Conservation (phyloP, 108 stramenopile species). For the Skeletonema tropicum region DNA sequence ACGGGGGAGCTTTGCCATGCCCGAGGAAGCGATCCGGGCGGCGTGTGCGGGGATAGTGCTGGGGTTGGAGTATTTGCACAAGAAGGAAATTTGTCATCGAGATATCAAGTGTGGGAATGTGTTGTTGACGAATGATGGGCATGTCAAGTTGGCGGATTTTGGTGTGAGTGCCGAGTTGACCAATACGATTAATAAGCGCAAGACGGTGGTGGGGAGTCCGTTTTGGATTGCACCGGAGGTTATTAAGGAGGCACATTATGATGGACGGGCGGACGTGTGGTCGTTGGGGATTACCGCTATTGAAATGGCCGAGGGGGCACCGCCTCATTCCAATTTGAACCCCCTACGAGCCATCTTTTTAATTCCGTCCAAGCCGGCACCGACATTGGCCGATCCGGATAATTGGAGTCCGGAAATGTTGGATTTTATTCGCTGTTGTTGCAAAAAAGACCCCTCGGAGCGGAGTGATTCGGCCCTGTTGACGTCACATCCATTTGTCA, state of each 20-base stretch:
- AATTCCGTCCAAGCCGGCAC: slow-evolving; percentile 89
- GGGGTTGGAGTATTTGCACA: slow-evolving; percentile 92
- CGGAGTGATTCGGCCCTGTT: slow-evolving; percentile 82
- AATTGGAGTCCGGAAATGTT: slow-evolving; percentile 91
- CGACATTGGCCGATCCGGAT: slow-evolving; percentile 88
- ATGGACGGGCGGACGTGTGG: slow-evolving; percentile 98
- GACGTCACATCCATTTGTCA: slow-evolving; percentile 80
- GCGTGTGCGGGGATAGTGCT: slow-evolving; percentile 86
- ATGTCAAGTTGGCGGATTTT: slow-evolving; percentile 94
- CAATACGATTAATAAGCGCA: slow-evolving; percentile 94
- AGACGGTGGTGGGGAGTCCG: slow-evolving; percentile 97
- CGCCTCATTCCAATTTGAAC: slow-evolving; percentile 96
- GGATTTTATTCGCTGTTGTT: slow-evolving; percentile 88
- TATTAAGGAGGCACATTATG: slow-evolving; percentile 94
- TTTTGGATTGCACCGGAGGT: slow-evolving; percentile 99
- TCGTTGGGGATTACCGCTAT: slow-evolving; percentile 95
- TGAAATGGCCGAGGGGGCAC: slow-evolving; percentile 98
- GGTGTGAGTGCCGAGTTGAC: slow-evolving; percentile 93
- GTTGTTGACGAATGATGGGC: slow-evolving; percentile 84
- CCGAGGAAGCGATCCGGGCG: slow-evolving; percentile 81
- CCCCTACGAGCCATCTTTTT: slow-evolving; percentile 89
- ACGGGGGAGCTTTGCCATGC: slow-evolving; percentile 57
- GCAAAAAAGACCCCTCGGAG: slow-evolving; percentile 87
- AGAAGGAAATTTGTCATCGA: slow-evolving; percentile 90
- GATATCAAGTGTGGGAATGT: slow-evolving; percentile 98